A percentile compares a stretch with the other conserved stretches of the same genome.
Conservation (phyloP, 169 alveolate species). For the Babesia caballi region DNA sequence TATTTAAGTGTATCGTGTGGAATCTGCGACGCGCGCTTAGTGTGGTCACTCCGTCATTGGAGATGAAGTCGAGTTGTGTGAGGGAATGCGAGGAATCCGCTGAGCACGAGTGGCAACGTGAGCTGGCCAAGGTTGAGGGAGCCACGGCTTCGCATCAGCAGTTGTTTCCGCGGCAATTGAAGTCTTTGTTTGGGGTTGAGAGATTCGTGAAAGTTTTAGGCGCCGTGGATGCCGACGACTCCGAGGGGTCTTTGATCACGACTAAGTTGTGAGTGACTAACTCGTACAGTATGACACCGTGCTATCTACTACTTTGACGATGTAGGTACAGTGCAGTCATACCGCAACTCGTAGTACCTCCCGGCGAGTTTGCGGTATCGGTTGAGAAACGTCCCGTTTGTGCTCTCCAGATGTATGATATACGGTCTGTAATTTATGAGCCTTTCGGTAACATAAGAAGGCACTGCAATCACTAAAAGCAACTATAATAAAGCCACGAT, state of each 20-base stretch:
- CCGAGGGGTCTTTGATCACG: conserved; percentile 27
- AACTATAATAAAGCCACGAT: no score
- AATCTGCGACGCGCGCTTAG: conserved; percentile 33
- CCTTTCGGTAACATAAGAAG: no score
- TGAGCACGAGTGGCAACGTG: no score
- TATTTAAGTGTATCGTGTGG: conserved; percentile 14
- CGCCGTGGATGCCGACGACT: conserved; percentile 75
- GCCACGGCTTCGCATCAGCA: no score
- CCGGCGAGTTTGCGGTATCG: conserved; percentile 86
- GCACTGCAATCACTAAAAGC: no score
- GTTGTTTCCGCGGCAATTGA: no score
- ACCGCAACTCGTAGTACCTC: conserved; percentile 88
- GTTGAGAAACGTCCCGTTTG: conserved; percentile 91
- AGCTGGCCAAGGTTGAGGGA: no score
- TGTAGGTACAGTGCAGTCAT: neutral
- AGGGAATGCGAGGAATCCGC: no score
- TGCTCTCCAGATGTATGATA: conserved; percentile 92
- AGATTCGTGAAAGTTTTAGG: no score
- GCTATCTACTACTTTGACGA: neutral
- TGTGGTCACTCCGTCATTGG: conserved; percentile 70
- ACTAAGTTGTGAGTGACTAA: conserved; percentile 48
- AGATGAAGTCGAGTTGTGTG: conserved; percentile 77
- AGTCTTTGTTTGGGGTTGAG: conserved; percentile 94
- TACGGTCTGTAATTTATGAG: conserved; percentile 79
- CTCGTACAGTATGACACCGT: conserved; percentile 50